A percentile compares a stretch with the other conserved stretches of the same genome.
Conservation (phyloP, 306 rosid species). For the Bauhinia variegata region DNA sequence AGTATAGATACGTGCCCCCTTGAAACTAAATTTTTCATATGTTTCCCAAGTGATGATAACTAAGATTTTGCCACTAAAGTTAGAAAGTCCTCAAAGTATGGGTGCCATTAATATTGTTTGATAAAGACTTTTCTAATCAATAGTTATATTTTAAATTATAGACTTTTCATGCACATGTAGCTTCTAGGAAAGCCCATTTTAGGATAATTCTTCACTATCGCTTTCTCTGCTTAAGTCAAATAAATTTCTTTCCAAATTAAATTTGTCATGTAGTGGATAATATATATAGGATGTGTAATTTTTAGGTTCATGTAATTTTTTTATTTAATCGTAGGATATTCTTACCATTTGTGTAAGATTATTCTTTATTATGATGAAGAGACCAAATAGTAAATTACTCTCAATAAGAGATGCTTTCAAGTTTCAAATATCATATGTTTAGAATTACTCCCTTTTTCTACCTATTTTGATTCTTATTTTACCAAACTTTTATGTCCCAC, state of each 20-base stretch:
- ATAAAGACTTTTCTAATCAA: conserved; percentile 38
- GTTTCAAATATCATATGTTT: no score
- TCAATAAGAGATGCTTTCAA: no score
- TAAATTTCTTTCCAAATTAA: conserved; percentile 9
- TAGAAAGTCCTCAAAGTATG: conserved; percentile 67
- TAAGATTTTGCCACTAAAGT: conserved; percentile 42
- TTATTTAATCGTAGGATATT: no score
- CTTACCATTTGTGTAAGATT: no score
- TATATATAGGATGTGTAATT: no score
- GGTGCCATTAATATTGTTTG: conserved; percentile 47
- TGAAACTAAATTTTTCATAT: conserved; percentile 29
- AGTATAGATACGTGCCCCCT: conserved; percentile 73
- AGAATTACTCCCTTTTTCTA: no score
- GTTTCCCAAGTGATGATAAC: conserved; percentile 50
- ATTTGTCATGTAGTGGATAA: background rate
- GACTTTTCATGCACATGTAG: conserved; percentile 31
- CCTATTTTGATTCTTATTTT: no score
- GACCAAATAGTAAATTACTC: no score
- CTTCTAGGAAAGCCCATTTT: conserved; percentile 55
- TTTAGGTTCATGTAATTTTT: no score
- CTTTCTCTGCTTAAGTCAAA: conserved; percentile 29
- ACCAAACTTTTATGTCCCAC: no score
- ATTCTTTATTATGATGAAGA: no score
- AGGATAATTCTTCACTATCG: conserved; percentile 25
- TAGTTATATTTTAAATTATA: conserved; percentile 43